Evolutionary conservation across 2,329 filamentous ascomycete genomes (phyloP), one percentile per base, ranked within the genome.

Genomic region (Phaeoacremonium minimum): DNA sequence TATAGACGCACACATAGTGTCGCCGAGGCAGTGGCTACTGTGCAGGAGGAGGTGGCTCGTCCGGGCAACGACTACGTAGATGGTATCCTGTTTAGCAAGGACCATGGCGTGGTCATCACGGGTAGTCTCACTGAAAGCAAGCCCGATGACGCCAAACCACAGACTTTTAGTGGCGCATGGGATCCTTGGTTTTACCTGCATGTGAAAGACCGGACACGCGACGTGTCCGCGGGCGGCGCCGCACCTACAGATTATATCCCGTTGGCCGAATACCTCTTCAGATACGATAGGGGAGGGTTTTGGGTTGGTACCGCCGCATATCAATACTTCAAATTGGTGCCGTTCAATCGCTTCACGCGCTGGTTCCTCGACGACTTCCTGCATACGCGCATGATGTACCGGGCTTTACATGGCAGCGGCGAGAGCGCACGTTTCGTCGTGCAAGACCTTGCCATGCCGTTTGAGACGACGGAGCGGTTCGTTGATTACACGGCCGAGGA

Each of bases 171-270:
- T 50, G 63, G 71, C 18, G 67, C 80, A 5, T 66, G 67, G 47
- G 84, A 90, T 51, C 81, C 83, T 2, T 89, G 85, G 85, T 87
- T 80, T 58, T 89, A 87, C 53, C 66, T 89, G 41, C 84, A 88
- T 52, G 84, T 76, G 14, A 63, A 74, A 48, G 63, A 74, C 28
- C 55, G 55, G 41, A 73, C 63, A 12, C 34, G 53, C 41, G 12
- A 37, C 41, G 13, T 36, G 51, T 6, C 39, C 49, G 9, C 26
- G 44, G 6, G 14, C 35, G 26, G 28, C 45, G 11, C 14, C 44
- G 12, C 14, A 16, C 17, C 0, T 53, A 58, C 6, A 12, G 79
- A 85, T 34, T 77, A 77, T 47, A 73, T 87, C 28, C 83, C 83
- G 0, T 62, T 87, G 4, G 74, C 77, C 28, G 83, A 87, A 53